Evolutionary conservation across 345 rosid species (phyloP), one percentile per base, ranked within the genome.

Genomic region (Balakata baccata): DNA sequence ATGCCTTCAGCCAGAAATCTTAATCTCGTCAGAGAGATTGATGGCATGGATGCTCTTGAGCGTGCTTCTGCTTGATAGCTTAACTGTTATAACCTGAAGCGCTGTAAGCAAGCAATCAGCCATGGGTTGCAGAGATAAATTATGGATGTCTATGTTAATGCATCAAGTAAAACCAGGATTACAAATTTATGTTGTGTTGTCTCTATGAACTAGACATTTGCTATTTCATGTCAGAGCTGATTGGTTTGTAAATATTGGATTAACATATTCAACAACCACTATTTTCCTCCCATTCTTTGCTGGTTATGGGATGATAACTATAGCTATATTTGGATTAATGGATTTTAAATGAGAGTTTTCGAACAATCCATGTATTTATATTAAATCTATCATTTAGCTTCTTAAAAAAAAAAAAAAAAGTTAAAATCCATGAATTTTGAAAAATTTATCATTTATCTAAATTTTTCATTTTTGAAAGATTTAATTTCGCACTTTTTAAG

Each of bases 1-100:
- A 66, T 88, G 80, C 97, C 99, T 75, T 92, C 97, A 6, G 17
- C 74, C 79, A 95, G 70, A 87, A 95, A 95, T 77, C 86, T 92
- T 68, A 83, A 89, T 79, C 84, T 91, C 63, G 82, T 87, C 11
- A 78, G 71, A 68, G 86, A 85, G 81, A 77, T 79, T 23, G 69
- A 80, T 43, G 60, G 80, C 47, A 60, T 10, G 4, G 88, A 84
- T 77, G 77, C 56, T 60, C 45, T 74, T 47, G 59, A 62, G 75
- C 83, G 81, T 84, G 90, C 81, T 29, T 85, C 84, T 4, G 76
- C 81, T 77, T 83, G 76, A 85, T 38, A 16, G n/a, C n/a, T 29
- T 29, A 22, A 75, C 25, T 20, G 18, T 41, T 37, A 25, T 23
- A 38, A 51, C 0, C 16, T 6, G 2, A 65, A 57, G 53, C 25